These are phyloP conservation scores for Fragaria iinumae DNA, from an alignment of 306 rosid genomes.

Conservation along the genomic window DNA sequence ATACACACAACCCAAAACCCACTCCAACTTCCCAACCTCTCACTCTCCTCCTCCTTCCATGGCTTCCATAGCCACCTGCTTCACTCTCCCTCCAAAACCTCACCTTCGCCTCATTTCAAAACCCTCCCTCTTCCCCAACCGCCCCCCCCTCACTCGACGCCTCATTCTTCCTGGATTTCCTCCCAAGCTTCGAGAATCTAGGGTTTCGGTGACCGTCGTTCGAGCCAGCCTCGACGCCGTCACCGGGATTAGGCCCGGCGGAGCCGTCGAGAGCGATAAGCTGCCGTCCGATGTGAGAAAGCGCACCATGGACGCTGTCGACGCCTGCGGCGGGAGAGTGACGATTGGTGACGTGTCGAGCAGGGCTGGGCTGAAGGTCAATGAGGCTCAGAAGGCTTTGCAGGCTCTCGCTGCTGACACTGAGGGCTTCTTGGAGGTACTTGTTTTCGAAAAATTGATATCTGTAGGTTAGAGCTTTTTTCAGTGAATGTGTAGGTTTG, in stretches of 20 bases:
- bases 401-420: conserved; percentile 96
- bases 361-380: conserved; percentile 76
- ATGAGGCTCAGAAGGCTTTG: conserved; percentile 83
- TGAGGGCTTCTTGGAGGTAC: conserved; percentile 86
- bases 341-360: conserved; percentile 90
- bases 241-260: conserved; percentile 60
- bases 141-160: background rate
- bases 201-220: conserved; percentile 23
- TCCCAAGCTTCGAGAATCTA: conserved; percentile 31
- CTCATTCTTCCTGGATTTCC: background rate
- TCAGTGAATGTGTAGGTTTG: background rate
- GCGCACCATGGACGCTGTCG: conserved; percentile 92
- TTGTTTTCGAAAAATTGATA: background rate
- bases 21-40: background rate
- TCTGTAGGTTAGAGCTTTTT: too few relatives aligned
- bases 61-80: conserved; percentile 71
- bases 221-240: conserved; percentile 36
- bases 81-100: conserved; percentile 46
- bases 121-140: conserved; percentile 24
- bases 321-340: conserved; percentile 74
- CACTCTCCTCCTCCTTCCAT: conserved; percentile 24
- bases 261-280: conserved; percentile 68
- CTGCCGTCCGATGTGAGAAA: conserved; percentile 79
- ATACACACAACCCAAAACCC: background rate
- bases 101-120: conserved; percentile 27